Evolutionary conservation across 2,329 filamentous ascomycete genomes (phyloP).

Genomic region (Ophiostoma quercus): DNA sequence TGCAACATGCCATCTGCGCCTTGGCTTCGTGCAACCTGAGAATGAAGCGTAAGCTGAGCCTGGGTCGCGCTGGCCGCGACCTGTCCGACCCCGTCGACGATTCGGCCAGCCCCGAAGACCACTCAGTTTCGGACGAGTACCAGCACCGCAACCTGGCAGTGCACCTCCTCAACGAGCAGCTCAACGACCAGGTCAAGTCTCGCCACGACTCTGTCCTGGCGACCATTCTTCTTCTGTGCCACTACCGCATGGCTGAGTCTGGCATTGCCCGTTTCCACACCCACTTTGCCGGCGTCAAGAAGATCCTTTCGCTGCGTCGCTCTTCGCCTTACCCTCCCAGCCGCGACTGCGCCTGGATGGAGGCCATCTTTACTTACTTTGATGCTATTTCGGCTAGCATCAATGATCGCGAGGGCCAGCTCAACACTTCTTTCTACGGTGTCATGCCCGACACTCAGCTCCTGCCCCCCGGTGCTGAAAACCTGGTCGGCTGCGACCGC

Average conservation of each 20-base stretch:
- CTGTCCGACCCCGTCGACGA: slow-evolving; percentile 39
- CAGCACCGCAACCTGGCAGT: slow-evolving; percentile 79
- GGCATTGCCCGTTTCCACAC: slow-evolving; percentile 90
- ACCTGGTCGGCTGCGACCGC: slow-evolving; percentile 81
- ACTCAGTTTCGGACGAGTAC: slow-evolving; percentile 69
- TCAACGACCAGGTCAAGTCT: slow-evolving; percentile 69
- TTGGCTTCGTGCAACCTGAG: slow-evolving; percentile 83
- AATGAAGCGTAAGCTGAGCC: slow-evolving; percentile 68
- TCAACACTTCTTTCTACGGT: slow-evolving; percentile 62
- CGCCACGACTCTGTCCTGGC: slow-evolving; percentile 82
- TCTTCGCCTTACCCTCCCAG: slow-evolving; percentile 46
- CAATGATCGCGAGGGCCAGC: slow-evolving; percentile 83
- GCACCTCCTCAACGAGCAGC: slow-evolving; percentile 73
- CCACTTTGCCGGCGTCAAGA: slow-evolving; percentile 88
- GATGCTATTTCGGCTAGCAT: slow-evolving; percentile 88
- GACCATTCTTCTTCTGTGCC: slow-evolving; percentile 78
- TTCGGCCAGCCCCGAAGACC: slow-evolving; percentile 39
- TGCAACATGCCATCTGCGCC: slow-evolving; percentile 91
- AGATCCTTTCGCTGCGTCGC: slow-evolving; percentile 73
- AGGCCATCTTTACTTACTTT: slow-evolving; percentile 89
- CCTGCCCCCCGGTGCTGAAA: slow-evolving; percentile 63
- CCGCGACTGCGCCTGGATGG: slow-evolving; percentile 80
- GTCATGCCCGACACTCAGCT: slow-evolving; percentile 45
- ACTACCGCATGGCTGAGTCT: slow-evolving; percentile 90
- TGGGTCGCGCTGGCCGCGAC: slow-evolving; percentile 52